These are phyloP conservation scores for Platanus orientalis DNA, from an alignment of 164 flowering plant genomes.

Conservation along the genomic window DNA sequence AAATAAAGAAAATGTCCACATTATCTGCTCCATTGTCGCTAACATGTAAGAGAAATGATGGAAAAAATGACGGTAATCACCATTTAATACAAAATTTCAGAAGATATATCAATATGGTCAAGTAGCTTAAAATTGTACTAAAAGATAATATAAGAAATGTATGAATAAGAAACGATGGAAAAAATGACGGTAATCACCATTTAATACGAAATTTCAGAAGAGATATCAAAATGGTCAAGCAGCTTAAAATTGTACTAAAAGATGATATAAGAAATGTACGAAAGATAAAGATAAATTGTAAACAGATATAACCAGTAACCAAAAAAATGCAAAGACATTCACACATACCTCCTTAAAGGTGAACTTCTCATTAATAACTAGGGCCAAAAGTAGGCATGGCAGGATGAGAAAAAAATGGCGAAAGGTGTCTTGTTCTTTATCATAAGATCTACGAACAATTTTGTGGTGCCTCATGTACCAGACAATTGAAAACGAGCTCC, in stretches of 20 bases:
- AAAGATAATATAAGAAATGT: background rate
- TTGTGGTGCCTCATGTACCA: conserved; percentile 92
- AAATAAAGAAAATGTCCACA: conserved; percentile 91
- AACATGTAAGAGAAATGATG: background rate
- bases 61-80: too few relatives aligned
- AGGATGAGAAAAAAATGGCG: conserved; percentile 67
- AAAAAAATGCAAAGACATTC: conserved; percentile 3
- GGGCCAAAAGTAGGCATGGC: conserved; percentile 81
- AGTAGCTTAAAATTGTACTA: background rate
- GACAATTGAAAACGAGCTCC: conserved; percentile 88
- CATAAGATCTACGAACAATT: conserved; percentile 83
- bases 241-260: background rate
- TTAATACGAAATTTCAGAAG: too few relatives aligned
- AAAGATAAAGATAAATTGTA: conserved; percentile 3
- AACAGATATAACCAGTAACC: background rate
- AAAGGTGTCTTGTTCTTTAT: conserved; percentile 88
- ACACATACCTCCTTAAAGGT: conserved; percentile 68
- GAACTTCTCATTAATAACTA: conserved; percentile 70
- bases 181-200: too few relatives aligned
- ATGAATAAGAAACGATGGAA: background rate
- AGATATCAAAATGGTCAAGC: background rate
- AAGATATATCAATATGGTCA: background rate
- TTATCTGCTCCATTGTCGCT: conserved; percentile 41
- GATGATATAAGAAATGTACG: background rate
- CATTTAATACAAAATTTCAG: too few relatives aligned